Conservation (phyloP, 2,329 filamentous ascomycete species). For the Pseudogymnoascus sp. region DNA sequence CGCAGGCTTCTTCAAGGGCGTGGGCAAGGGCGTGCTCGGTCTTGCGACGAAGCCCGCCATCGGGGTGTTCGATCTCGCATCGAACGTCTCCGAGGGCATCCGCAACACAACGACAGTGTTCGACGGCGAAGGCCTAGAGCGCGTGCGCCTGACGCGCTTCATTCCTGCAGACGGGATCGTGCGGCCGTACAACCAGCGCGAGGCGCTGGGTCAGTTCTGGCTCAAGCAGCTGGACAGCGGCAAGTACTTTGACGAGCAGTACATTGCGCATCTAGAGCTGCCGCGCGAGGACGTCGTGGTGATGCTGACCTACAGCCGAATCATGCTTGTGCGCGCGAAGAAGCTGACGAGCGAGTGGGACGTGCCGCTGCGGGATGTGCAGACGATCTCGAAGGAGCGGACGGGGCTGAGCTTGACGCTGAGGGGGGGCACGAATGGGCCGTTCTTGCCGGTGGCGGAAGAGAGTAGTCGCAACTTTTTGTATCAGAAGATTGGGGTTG, state of each 20-base stretch:
- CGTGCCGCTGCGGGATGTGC: slow-evolving; percentile 86
- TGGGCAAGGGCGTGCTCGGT: slow-evolving; percentile 88
- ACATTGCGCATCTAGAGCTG: slow-evolving; percentile 92
- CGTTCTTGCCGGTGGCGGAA: slow-evolving; percentile 89
- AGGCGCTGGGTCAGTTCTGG: slow-evolving; percentile 96
- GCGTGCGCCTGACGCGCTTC: slow-evolving; percentile 86
- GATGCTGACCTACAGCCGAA: slow-evolving; percentile 79
- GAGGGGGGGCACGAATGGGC: slow-evolving; percentile 84
- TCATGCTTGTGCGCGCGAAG: slow-evolving; percentile 83
- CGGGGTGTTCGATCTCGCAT: slow-evolving; percentile 91
- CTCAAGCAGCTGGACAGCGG: slow-evolving; percentile 97
- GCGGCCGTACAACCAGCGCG: slow-evolving; percentile 85
- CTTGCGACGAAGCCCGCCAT: slow-evolving; percentile 96
- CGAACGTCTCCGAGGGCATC: slow-evolving; percentile 93
- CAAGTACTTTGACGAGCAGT: slow-evolving; percentile 94
- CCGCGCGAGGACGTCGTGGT: slow-evolving; percentile 80
- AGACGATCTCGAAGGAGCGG: slow-evolving; percentile 93
- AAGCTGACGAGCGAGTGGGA: slow-evolving; percentile 90
- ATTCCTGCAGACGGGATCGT: slow-evolving; percentile 90
- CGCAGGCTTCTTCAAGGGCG: slow-evolving; percentile 91
- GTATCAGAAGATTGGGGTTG: slow-evolving; percentile 56
- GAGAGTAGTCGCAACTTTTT: slow-evolving; percentile 61
- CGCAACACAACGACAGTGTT: slow-evolving; percentile 98
- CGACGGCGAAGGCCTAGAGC: slow-evolving; percentile 86
- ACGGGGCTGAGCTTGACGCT: slow-evolving; percentile 85